Percentiles rank a stretch among this genome's conserved stretches.
These are phyloP conservation scores for Aspergillus biplanus DNA, from an alignment of 495 filamentous ascomycete genomes.

Conservation along the genomic window DNA sequence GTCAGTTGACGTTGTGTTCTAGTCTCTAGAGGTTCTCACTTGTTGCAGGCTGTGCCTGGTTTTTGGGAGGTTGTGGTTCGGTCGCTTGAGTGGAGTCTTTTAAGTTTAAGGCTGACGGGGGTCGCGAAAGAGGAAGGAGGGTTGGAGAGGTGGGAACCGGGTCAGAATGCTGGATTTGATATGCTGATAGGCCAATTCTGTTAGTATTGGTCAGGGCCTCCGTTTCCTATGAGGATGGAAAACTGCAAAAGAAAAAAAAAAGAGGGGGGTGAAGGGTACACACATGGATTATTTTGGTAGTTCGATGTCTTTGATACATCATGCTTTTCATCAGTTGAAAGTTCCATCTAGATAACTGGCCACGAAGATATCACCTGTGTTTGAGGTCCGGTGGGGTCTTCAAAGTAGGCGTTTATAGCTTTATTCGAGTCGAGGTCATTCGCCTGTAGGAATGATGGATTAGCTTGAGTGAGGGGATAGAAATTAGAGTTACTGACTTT, in stretches of 20 bases:
- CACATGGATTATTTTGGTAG: slow-evolving; percentile 31
- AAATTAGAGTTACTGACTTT: slow-evolving; percentile 35
- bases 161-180: slow-evolving; percentile 61
- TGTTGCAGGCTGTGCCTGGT: slow-evolving; percentile 25
- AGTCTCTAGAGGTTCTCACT: slow-evolving; percentile 21
- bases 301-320: slow-evolving; percentile 21
- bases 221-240: background rate
- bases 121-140: slow-evolving; percentile 62
- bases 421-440: slow-evolving; percentile 51
- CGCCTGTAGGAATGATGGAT: slow-evolving; percentile 36
- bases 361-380: slow-evolving; percentile 32
- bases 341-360: slow-evolving; percentile 4
- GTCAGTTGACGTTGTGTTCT: slow-evolving; percentile 5
- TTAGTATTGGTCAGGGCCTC: background rate
- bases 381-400: slow-evolving; percentile 49
- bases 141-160: slow-evolving; percentile 44
- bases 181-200: slow-evolving; percentile 44
- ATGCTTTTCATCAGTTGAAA: slow-evolving; percentile 19
- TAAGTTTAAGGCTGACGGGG: slow-evolving; percentile 67
- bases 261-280: background rate
- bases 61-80: slow-evolving; percentile 12
- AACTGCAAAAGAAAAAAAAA: too few species aligned
- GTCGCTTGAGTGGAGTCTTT: slow-evolving; percentile 7
- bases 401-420: slow-evolving; percentile 57
- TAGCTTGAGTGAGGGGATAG: background rate